Percentiles rank a stretch among this genome's conserved stretches.
phyloP scores from a whole-genome alignment of 78 protist species.

The slime mould (Dictyostelium discoideum) region DNA sequence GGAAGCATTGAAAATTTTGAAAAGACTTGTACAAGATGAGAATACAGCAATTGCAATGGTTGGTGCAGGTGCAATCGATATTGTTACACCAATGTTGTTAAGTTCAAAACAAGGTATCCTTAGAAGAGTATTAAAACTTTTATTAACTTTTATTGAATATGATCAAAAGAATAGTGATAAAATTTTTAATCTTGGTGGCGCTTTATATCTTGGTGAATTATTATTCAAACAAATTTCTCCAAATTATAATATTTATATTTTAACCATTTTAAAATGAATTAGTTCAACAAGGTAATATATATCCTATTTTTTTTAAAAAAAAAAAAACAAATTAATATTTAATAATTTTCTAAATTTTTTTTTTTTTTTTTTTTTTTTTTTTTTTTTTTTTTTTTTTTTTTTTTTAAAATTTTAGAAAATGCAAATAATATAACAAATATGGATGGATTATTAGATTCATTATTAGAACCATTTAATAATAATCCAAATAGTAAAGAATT shows the following conservation, averaged over 20 bases:
- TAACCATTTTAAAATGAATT: slow-evolving; percentile 1
- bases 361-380: too few relatives aligned
- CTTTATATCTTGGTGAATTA: slow-evolving; percentile 19
- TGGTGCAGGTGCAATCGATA: slow-evolving; percentile 31
- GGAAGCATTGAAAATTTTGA: slow-evolving; percentile 32
- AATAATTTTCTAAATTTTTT: too few relatives aligned
- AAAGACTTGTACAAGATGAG: slow-evolving; percentile 37
- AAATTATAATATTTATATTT: slow-evolving; percentile 9
- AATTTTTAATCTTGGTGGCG: slow-evolving; percentile 37
- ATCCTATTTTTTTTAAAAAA: background rate
- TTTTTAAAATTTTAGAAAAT: background rate
- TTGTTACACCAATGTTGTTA: slow-evolving; percentile 22
- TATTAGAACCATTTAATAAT: slow-evolving; percentile 3
- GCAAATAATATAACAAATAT: background rate
- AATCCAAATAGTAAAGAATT: slow-evolving; percentile 13
- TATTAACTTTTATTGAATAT: slow-evolving; percentile 38
- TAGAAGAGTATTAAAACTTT: slow-evolving; percentile 37
- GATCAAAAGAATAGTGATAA: slow-evolving; percentile 51
- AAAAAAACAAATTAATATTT: background rate
- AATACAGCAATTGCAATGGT: background rate
- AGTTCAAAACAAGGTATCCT: slow-evolving; percentile 11
- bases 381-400: background rate
- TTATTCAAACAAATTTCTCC: slow-evolving; percentile 39
- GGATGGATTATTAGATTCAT: slow-evolving; percentile 25
- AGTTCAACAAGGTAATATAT: slow-evolving; percentile 49